Evolutionary conservation across 176 grass and related monocot genomes (phyloP).

Genomic region (Oryza coarctata): DNA sequence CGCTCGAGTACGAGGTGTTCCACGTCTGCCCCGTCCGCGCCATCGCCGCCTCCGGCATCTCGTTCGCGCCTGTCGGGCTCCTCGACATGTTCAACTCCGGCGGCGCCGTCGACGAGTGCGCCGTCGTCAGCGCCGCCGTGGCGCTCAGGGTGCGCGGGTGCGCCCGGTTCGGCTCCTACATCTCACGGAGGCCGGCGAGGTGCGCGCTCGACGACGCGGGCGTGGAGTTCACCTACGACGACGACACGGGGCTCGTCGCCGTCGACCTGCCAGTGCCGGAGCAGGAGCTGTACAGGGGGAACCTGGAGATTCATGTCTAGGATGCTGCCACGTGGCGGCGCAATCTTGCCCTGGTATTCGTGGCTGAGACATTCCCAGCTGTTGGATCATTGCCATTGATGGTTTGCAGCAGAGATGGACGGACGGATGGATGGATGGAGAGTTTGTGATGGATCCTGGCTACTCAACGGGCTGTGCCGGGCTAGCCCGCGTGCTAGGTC

Average conservation of each 20-base stretch:
- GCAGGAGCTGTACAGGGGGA: conserved; percentile 63
- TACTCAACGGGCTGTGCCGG: too few relatives aligned
- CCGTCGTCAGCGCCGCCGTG: conserved; percentile 10
- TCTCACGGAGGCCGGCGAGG: conserved; percentile 47
- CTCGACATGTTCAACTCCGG: conserved; percentile 88
- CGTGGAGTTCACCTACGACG: conserved; percentile 51
- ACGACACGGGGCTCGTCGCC: conserved; percentile 43
- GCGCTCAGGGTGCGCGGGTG: conserved; percentile 55
- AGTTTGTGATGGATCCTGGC: too few relatives aligned
- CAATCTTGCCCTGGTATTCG: too few relatives aligned
- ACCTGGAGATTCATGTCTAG: conserved; percentile 56
- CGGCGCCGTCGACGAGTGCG: conserved; percentile 68
- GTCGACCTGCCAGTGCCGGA: conserved; percentile 61
- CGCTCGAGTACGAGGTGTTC: conserved; percentile 79
- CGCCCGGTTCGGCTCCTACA: conserved; percentile 73
- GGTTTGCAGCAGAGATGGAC: not conserved
- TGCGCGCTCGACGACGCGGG: conserved; percentile 52
- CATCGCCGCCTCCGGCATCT: conserved; percentile 3
- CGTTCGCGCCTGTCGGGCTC: conserved; percentile 60
- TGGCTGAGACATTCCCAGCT: not conserved
- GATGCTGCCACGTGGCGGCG: not conserved
- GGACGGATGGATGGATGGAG: not conserved
- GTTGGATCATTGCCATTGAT: not conserved
- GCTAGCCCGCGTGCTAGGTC: too few relatives aligned
- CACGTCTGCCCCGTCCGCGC: conserved; percentile 61